A percentile compares a stretch with the other conserved stretches of the same genome.
phyloP scores from a whole-genome alignment of 805 yeast species.

The Candida sonorensis region DNA sequence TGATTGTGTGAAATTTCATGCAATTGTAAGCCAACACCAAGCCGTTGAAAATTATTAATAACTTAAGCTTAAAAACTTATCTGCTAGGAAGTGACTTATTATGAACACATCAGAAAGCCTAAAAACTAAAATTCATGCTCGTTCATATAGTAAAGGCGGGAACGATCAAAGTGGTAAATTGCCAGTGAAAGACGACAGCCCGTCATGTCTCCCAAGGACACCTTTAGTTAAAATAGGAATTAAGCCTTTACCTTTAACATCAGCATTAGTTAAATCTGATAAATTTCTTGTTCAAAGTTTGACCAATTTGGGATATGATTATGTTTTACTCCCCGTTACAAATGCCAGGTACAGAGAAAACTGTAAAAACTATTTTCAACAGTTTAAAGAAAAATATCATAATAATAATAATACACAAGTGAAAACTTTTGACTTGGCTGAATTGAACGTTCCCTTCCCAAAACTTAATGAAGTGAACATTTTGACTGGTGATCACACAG shows the following conservation, averaged over 20 bases:
- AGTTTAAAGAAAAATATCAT: constrained; percentile 15
- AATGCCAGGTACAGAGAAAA: constrained; percentile 41
- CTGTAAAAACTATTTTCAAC: constrained; percentile 32
- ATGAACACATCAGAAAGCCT: no score
- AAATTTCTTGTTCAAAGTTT: constrained; percentile 20
- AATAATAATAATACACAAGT: constrained; percentile 2
- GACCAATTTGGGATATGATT: constrained; percentile 39
- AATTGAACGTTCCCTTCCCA: constrained; percentile 34
- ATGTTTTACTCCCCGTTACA: constrained; percentile 48
- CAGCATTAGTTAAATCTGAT: constrained; percentile 25
- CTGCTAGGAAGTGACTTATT: no score
- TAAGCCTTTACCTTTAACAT: constrained; percentile 34
- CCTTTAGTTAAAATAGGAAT: constrained; percentile 37
- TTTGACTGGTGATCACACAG: constrained; percentile 34
- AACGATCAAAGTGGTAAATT: no score
- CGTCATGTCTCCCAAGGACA: no score
- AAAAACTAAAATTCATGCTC: no score
- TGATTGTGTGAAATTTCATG: no score
- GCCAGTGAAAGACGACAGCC: no score
- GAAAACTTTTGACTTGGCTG: constrained; percentile 9
- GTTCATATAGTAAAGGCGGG: no score
- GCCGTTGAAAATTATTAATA: no score
- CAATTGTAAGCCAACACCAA: no score
- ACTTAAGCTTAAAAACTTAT: no score
- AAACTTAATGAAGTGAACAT: constrained; percentile 34